phyloP scores from a whole-genome alignment of 129 eudicot species.

The Ambrosia trifida region DNA sequence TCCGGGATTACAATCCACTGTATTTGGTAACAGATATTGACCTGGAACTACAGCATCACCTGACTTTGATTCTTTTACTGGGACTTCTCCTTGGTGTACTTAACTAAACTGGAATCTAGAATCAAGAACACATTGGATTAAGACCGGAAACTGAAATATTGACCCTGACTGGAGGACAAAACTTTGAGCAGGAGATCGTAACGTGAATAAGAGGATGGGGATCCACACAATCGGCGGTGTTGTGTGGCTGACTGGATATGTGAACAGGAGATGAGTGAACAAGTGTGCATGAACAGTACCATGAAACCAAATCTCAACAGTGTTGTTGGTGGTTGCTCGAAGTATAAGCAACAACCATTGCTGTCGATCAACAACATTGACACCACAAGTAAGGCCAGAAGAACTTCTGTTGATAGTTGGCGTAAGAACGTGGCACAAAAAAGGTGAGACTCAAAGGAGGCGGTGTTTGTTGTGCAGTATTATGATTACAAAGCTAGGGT shows the following conservation, averaged over 20 bases:
- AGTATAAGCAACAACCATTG: background rate
- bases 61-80: background rate
- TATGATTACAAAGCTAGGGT: background rate
- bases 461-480: background rate
- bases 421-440: background rate
- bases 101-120: background rate
- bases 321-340: background rate
- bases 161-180: too few species aligned
- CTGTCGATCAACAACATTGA: background rate
- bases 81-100: background rate
- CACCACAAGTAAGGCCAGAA: conserved; percentile 1
- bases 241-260: background rate
- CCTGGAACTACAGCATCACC: background rate
- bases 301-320: background rate
- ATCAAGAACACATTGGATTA: background rate
- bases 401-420: background rate
- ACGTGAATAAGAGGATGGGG: background rate
- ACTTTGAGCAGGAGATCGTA: background rate
- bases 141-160: background rate
- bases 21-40: background rate
- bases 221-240: too few species aligned
- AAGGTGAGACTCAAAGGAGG: background rate
- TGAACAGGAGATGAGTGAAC: background rate
- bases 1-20: background rate
- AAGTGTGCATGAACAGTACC: background rate